Base-by-base conservation (phyloP, 768 basidiomycete species). In the Auriscalpium orientale region DNA sequence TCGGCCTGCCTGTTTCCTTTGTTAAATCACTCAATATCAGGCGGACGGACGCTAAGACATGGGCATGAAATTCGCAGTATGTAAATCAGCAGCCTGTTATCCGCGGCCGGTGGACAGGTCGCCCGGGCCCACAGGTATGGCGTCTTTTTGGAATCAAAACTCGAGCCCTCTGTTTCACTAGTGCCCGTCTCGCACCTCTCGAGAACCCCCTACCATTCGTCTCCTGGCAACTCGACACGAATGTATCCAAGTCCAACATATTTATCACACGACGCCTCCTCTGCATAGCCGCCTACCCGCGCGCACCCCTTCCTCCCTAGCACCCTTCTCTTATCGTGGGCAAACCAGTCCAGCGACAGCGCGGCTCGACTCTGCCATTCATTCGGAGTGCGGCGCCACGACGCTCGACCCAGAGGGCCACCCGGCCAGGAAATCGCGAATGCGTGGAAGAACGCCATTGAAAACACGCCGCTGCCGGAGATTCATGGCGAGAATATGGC, bases 401-500 rank as follows among this genome's bases (percentile, higher is more conserved):
- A 33, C 10, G 44, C 40, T 12, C 52, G 1, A 33, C 53, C 15
- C 58, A 58, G 15, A 37, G 18, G 18, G 58, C n/a, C 59, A 15
- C 52, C 59, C 21, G 58, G 58, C 10, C 59, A 60, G 47, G 44
- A 49, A 15, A 7, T 49, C 28, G 46, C 34, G 7, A 21, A 22
- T n/a, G 53, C 40, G n/a, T 11, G 48, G n/a, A 15, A 28, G 20
- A 54, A 60, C 35, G 52, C 49, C 20, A 28, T 60, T 7, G 15
- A 20, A 21, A 49, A 54, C 16, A 55, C 51, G 1, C 35, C 51
- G 20, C 15, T 60, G 53, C 51, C 52, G 28, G 15, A 34, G 18
- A 51, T 60, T n/a, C 61, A 61, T 43, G 60, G 61, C 0, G 8
- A 16, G 10, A 62, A 62, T 46, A 15, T 62, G n/a, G 34, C 22